Base-by-base conservation (phyloP, 345 rosid genomes). In the Kernera saxatilis region DNA sequence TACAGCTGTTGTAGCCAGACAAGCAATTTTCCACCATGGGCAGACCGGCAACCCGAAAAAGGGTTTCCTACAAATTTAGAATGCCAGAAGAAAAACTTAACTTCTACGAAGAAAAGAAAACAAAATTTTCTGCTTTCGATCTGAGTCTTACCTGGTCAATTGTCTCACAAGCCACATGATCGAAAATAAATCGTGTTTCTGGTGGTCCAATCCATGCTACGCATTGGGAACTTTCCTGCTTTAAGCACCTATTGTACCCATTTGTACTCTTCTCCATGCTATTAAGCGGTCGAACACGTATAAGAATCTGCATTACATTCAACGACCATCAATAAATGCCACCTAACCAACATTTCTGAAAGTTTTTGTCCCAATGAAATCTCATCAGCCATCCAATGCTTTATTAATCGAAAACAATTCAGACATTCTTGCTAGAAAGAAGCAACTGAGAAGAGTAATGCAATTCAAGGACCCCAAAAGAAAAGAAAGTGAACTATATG, bases 1-100 rank as follows among this genome's bases (percentile, higher is more conserved):
- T 89, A 78, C 99, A 93, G 72, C 97, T 91, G 43, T 94, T 94
- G 75, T 93, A 89, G 25, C 99, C 99, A 74, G 96, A 91, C 85
- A 94, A 75, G 81, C 99, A 94, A 66, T 91, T 94, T 83, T 94
- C 96, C 55, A 91, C 95, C 96, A 91, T 94, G 43, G 93, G 96
- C 60, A 94, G 84, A 69, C 89, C 89, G 21, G 88, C 88, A 88
- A 87, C 89, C 72, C 96, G 80, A 50, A 91, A 94, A 61, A 94
- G 88, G 68, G 82, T 85, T 67, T 94, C 95, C 96, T 91, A 92
- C 69, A 76, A 73, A 72, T 73, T 17, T 37, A 71, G 23, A 8
- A 53, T 64, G 26, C 37, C 6, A 25, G 27, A 56, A 33, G 40
- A 45, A 8, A 71, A 66, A 18, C 29, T 37, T 58, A 14, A 27